These are phyloP conservation scores for Phytophthora crassamura DNA, from an alignment of 352 stramenopile genomes.

Conservation along the genomic window DNA sequence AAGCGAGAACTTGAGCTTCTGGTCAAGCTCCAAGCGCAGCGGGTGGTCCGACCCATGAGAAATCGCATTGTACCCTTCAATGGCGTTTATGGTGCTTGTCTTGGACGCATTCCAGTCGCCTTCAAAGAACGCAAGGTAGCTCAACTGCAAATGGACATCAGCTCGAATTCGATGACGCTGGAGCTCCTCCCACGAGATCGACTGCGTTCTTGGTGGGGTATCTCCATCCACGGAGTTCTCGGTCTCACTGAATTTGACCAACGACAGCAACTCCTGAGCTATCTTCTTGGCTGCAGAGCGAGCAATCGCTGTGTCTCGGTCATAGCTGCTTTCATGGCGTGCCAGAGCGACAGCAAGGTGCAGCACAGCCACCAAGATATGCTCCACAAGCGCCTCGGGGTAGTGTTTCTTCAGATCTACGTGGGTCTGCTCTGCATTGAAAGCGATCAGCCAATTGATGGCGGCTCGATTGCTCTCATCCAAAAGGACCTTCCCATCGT, in stretches of 20 bases:
- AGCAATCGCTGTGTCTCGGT: slow-evolving; percentile 25
- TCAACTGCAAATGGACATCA: slow-evolving; percentile 48
- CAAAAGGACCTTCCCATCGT: slow-evolving; percentile 48
- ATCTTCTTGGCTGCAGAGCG: slow-evolving; percentile 43
- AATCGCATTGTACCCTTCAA: slow-evolving; percentile 23
- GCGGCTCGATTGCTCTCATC: slow-evolving; percentile 42
- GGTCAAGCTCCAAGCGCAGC: slow-evolving; percentile 36
- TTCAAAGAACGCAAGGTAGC: slow-evolving; percentile 41
- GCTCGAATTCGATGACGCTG: slow-evolving; percentile 36
- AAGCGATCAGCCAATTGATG: slow-evolving; percentile 42
- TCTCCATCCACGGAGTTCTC: neutral
- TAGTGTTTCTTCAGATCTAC: slow-evolving; percentile 31
- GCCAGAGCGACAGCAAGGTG: slow-evolving; percentile 38
- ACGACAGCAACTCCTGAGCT: slow-evolving; percentile 26
- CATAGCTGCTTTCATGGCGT: slow-evolving; percentile 39
- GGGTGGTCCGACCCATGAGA: slow-evolving; percentile 9
- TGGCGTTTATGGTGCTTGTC: slow-evolving; percentile 30
- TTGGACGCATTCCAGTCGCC: slow-evolving; percentile 45
- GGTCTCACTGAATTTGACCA: slow-evolving; percentile 11
- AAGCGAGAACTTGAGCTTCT: slow-evolving; percentile 49
- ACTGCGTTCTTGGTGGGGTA: neutral
- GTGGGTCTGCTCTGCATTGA: slow-evolving; percentile 32
- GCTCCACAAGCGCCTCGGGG: slow-evolving; percentile 25
- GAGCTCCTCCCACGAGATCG: slow-evolving; percentile 36
- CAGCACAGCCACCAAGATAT: slow-evolving; percentile 44